phyloP scores from a whole-genome alignment of 2,329 filamentous ascomycete genomes.

The Phaeosphaeriaceae sp. region DNA sequence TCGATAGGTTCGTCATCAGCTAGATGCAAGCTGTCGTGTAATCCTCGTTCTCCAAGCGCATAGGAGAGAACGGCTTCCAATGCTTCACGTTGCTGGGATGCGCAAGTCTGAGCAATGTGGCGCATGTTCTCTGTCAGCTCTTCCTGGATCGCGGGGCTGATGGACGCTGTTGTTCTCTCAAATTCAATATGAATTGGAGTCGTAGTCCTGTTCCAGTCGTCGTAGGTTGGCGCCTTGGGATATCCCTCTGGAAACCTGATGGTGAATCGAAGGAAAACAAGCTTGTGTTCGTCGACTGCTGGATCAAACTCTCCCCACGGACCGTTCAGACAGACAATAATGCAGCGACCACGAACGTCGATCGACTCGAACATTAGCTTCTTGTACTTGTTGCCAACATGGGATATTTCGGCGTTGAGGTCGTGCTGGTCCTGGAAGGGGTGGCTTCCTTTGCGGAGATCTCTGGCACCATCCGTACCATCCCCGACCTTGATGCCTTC shows the following conservation, averaged over 20 bases:
- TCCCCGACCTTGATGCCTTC: conserved; percentile 68
- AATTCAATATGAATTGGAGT: conserved; percentile 60
- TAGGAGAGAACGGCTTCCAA: conserved; percentile 69
- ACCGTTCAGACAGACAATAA: conserved; percentile 64
- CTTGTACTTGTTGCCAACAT: conserved; percentile 66
- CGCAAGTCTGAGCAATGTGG: conserved; percentile 62
- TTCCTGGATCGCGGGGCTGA: conserved; percentile 59
- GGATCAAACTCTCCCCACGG: conserved; percentile 61
- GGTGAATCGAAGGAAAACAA: conserved; percentile 63
- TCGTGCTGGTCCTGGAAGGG: conserved; percentile 53
- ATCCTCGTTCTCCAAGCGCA: conserved; percentile 63
- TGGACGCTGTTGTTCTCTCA: conserved; percentile 62
- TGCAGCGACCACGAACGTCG: conserved; percentile 61
- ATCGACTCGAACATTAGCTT: conserved; percentile 67
- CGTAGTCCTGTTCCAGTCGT: conserved; percentile 9
- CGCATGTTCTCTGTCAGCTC: conserved; percentile 59
- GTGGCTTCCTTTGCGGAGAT: conserved; percentile 22
- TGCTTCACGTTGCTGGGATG: conserved; percentile 61
- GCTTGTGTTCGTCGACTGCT: conserved; percentile 41
- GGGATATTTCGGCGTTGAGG: conserved; percentile 66
- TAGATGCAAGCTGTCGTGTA: conserved; percentile 63
- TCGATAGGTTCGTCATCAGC: conserved; percentile 63
- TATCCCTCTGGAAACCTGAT: conserved; percentile 66
- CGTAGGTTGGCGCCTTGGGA: conserved; percentile 57
- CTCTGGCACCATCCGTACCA: conserved; percentile 33